Evolutionary conservation across 495 filamentous ascomycete genomes (phyloP).

Genomic region (Annulohypoxylon nitens): DNA sequence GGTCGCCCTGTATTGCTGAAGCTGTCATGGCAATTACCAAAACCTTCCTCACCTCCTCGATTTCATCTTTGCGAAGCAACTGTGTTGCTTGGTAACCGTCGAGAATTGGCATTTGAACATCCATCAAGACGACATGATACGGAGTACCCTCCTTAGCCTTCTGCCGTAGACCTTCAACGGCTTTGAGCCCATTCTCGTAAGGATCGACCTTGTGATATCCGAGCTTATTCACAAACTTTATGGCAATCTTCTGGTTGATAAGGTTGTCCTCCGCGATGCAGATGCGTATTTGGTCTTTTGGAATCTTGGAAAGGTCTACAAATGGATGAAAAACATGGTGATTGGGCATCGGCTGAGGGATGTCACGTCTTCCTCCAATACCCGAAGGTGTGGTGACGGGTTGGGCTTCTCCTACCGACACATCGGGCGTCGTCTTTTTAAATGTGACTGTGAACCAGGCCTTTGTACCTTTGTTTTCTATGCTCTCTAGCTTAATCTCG

Average conservation of each 20-base stretch:
- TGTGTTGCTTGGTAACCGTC: constrained; percentile 95
- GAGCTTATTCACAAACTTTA: constrained; percentile 86
- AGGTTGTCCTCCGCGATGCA: constrained; percentile 94
- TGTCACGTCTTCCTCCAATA: constrained; percentile 53
- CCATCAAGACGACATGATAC: constrained; percentile 89
- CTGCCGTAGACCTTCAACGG: constrained; percentile 84
- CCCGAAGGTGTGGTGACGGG: constrained; percentile 50
- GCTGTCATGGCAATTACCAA: constrained; percentile 96
- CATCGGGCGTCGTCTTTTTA: constrained; percentile 74
- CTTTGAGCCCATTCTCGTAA: constrained; percentile 86
- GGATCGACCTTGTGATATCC: constrained; percentile 83
- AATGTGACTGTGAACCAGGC: constrained; percentile 88
- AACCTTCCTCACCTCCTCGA: constrained; percentile 78
- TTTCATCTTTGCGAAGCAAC: constrained; percentile 78
- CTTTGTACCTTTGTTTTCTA: constrained; percentile 80
- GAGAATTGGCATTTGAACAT: constrained; percentile 93
- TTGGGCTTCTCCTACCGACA: constrained; percentile 63
- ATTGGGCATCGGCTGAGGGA: constrained; percentile 46
- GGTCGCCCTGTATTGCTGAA: constrained; percentile 88
- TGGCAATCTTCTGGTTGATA: constrained; percentile 92
- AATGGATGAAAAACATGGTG: constrained; percentile 66
- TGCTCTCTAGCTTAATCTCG: constrained; percentile 83
- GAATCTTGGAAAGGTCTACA: constrained; percentile 73
- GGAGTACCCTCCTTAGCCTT: constrained; percentile 76
- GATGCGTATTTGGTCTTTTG: constrained; percentile 81